Percentiles rank a stretch among this genome's conserved stretches.
Conservation (phyloP, 2,329 filamentous ascomycete species). For the Aspergillus piperis region DNA sequence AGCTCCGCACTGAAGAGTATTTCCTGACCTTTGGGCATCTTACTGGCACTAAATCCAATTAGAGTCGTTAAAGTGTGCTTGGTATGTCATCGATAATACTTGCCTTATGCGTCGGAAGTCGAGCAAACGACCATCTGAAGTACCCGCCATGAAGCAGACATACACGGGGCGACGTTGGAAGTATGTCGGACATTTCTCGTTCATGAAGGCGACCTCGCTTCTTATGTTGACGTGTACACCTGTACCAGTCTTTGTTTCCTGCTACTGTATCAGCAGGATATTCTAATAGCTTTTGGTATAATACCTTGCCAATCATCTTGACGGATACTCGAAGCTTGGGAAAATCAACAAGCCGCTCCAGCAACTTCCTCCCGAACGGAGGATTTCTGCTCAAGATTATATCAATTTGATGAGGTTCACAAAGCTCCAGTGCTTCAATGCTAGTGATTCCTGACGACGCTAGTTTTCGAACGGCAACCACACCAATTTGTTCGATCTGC, state of each 20-base stretch:
- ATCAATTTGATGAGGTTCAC: slow-evolving; percentile 74
- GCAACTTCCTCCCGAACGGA: slow-evolving; percentile 73
- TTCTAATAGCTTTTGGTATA: slow-evolving; percentile 30
- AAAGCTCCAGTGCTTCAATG: slow-evolving; percentile 67
- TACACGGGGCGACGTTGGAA: slow-evolving; percentile 69
- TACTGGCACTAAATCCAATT: slow-evolving; percentile 56
- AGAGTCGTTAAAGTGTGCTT: slow-evolving; percentile 24
- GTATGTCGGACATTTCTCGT: slow-evolving; percentile 59
- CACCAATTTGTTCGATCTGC: slow-evolving; percentile 77
- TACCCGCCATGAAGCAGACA: slow-evolving; percentile 73
- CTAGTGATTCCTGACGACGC: slow-evolving; percentile 68
- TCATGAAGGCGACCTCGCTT: slow-evolving; percentile 70
- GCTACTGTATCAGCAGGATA: slow-evolving; percentile 10
- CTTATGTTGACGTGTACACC: slow-evolving; percentile 63
- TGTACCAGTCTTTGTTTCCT: slow-evolving; percentile 41
- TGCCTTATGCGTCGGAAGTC: slow-evolving; percentile 67
- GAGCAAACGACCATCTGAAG: slow-evolving; percentile 66
- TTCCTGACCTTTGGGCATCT: slow-evolving; percentile 63
- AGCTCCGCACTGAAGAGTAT: slow-evolving; percentile 62
- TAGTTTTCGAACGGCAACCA: slow-evolving; percentile 73
- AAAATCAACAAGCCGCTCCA: slow-evolving; percentile 67
- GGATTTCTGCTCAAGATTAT: slow-evolving; percentile 75
- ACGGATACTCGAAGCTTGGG: slow-evolving; percentile 64
- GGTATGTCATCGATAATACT: slow-evolving; percentile 7
- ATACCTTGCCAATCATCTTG: slow-evolving; percentile 52